Percentiles rank a stretch among this genome's conserved stretches.
These are phyloP conservation scores for Coemansia sp. DNA, from an alignment of 192 early-diverging fungal species.

Conservation along the genomic window DNA sequence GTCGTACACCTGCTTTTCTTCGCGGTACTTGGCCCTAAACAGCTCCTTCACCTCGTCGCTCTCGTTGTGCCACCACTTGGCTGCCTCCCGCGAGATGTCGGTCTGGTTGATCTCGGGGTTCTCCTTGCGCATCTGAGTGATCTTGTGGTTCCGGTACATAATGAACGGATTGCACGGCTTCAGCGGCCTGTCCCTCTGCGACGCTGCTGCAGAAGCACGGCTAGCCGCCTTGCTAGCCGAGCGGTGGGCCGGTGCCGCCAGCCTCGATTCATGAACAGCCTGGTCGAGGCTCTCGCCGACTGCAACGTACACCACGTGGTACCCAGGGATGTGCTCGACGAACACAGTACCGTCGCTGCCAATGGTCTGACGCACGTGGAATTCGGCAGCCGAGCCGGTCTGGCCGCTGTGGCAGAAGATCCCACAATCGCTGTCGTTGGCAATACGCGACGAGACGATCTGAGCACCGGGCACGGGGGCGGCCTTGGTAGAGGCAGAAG, in stretches of 20 bases:
- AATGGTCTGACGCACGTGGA: conserved; percentile 29
- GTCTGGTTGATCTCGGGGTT: conserved; percentile 51
- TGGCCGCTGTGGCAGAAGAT: conserved; percentile 26
- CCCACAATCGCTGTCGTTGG: conserved; percentile 25
- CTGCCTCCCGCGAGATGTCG: conserved; percentile 48
- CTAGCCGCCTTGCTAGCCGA: background rate
- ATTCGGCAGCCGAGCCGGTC: conserved; percentile 10
- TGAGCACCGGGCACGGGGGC: conserved; percentile 9
- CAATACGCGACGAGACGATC: conserved; percentile 17
- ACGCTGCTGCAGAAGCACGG: background rate
- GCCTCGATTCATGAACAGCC: conserved; percentile 11
- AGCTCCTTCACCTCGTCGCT: conserved; percentile 49
- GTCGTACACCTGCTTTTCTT: conserved; percentile 41
- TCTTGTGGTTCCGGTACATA: conserved; percentile 52
- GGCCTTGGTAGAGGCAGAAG: conserved; percentile 4
- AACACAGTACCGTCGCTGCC: conserved; percentile 20
- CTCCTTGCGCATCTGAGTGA: conserved; percentile 33
- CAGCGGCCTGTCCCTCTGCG: conserved; percentile 4
- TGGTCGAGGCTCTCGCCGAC: conserved; percentile 11
- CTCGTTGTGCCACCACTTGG: conserved; percentile 43
- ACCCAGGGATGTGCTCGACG: conserved; percentile 34
- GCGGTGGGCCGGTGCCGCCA: conserved; percentile 1
- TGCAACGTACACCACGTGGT: conserved; percentile 26
- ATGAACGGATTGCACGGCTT: conserved; percentile 52
- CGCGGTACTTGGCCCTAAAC: conserved; percentile 31